Percentiles rank a stretch among this genome's conserved stretches.
Conservation (phyloP, 495 filamentous ascomycete genomes). For the Penicillium diatomitis region DNA sequence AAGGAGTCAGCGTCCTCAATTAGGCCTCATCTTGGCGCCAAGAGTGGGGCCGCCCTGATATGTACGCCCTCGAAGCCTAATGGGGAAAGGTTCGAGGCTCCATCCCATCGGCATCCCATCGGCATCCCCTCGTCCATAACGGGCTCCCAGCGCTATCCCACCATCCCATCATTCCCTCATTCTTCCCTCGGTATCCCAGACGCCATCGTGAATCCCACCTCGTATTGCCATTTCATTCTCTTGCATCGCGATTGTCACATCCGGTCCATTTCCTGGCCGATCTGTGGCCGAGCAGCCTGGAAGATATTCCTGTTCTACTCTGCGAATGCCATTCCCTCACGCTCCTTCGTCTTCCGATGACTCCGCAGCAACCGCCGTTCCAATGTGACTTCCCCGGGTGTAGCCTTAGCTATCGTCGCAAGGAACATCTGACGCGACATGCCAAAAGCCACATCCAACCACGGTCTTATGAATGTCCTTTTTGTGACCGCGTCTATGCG, state of each 20-base stretch:
- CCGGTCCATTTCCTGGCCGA: background rate
- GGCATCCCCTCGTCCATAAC: background rate
- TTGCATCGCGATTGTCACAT: background rate
- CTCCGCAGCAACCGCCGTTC: background rate
- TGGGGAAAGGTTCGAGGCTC: too few relatives aligned
- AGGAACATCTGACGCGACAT: slow-evolving; percentile 4
- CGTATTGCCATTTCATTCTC: background rate
- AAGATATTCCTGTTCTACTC: background rate
- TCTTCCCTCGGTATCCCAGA: too few relatives aligned
- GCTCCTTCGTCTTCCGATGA: background rate
- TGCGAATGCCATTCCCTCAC: background rate
- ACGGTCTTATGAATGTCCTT: background rate
- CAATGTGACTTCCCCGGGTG: slow-evolving; percentile 1
- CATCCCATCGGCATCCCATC: background rate
- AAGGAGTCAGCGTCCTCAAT: too few relatives aligned
- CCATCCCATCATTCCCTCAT: background rate
- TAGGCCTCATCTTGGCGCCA: too few relatives aligned
- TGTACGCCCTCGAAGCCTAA: too few relatives aligned
- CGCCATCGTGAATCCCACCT: background rate
- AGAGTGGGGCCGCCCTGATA: too few relatives aligned
- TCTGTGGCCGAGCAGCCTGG: background rate
- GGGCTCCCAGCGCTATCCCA: background rate
- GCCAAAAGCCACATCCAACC: background rate
- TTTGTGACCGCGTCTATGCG: background rate
- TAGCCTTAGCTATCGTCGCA: slow-evolving; percentile 1